These are phyloP conservation scores for Pedinophyceae sp. DNA, from an alignment of 139 green algal genomes.

Conservation along the genomic window DNA sequence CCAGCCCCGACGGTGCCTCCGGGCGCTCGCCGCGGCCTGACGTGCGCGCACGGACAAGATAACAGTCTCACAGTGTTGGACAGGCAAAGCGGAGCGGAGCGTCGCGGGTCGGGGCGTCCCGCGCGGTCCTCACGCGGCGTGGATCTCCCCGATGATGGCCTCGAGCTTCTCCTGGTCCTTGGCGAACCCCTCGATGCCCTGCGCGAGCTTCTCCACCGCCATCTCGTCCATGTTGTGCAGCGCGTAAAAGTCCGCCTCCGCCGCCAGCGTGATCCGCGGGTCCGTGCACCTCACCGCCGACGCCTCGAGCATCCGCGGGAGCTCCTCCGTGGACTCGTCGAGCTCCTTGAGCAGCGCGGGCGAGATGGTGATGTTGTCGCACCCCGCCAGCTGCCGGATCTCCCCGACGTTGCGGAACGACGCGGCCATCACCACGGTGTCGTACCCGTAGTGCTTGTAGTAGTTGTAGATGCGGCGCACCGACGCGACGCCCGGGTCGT, in stretches of 20 bases:
- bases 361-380: constrained; percentile 82
- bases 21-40: no score
- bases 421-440: constrained; percentile 75
- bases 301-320: not conserved
- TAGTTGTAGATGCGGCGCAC: constrained; percentile 64
- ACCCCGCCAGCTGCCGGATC: constrained; percentile 65
- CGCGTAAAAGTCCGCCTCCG: not conserved
- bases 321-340: constrained; percentile 14
- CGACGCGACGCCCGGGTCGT: constrained; percentile 58
- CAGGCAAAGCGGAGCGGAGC: no score
- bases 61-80: no score
- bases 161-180: constrained; percentile 44
- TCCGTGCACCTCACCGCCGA: not conserved
- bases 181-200: constrained; percentile 64
- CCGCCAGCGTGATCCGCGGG: not conserved
- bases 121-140: no score
- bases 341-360: constrained; percentile 65
- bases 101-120: no score
- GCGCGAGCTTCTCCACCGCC: constrained; percentile 69
- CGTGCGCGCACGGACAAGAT: no score
- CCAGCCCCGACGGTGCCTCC: no score
- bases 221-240: no score
- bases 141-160: constrained; percentile 26
- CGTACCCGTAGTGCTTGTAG: constrained; percentile 58
- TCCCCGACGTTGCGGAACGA: constrained; percentile 73